Evolutionary conservation across 2,329 filamentous ascomycete species (phyloP).

Genomic region (Dothiorella sarmentorum): DNA sequence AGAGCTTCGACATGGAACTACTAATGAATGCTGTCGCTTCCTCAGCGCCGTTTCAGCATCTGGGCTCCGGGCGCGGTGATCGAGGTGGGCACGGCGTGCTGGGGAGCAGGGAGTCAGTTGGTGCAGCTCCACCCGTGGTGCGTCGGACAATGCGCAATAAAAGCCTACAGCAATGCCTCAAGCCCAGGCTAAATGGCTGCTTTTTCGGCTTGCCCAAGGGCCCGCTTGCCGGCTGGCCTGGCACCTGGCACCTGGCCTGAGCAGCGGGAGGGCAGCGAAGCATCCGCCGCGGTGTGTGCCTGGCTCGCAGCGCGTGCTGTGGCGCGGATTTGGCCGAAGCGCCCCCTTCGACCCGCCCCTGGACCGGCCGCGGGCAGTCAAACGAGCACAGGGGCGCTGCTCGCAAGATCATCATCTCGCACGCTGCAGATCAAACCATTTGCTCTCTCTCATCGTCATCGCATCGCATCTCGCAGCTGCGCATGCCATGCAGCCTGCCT

Average conservation of each 20-base stretch:
- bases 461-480: not conserved
- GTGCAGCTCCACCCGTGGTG: slow-evolving; percentile 10
- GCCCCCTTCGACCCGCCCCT: not conserved
- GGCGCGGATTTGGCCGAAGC: not conserved
- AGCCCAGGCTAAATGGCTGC: slow-evolving; percentile 2
- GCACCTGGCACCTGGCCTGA: no score
- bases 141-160: slow-evolving; percentile 9
- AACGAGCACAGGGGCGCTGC: not conserved
- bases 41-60: slow-evolving; percentile 20
- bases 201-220: not conserved
- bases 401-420: slow-evolving; percentile 3
- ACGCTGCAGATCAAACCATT: slow-evolving; percentile 8
- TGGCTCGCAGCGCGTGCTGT: slow-evolving; percentile 2
- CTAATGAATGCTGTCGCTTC: slow-evolving; percentile 19
- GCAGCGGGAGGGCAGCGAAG: not conserved
- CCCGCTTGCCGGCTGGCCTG: no score
- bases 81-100: slow-evolving; percentile 4
- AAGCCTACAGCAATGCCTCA: not conserved
- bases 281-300: slow-evolving; percentile 3
- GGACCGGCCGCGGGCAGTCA: not conserved
- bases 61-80: slow-evolving; percentile 15
- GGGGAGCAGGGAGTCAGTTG: slow-evolving; percentile 7
- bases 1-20: slow-evolving; percentile 14
- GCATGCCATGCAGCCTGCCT: slow-evolving; percentile 5
- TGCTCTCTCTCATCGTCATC: not conserved